Conservation (phyloP, 2,329 filamentous ascomycete species). For the Fusarium sp. region DNA sequence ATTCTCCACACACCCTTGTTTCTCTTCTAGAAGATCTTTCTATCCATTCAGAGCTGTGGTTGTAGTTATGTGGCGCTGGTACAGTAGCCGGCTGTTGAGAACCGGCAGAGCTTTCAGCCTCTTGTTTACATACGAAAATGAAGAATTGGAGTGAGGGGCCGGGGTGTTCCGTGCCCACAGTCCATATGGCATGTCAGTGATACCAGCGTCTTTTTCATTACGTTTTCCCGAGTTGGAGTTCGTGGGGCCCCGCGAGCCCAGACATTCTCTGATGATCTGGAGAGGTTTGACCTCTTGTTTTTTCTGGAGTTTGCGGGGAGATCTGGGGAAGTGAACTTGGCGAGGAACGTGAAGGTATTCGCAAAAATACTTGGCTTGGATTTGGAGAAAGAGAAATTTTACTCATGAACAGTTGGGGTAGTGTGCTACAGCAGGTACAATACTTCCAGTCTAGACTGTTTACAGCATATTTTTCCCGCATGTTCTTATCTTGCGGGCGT, state of each 20-base stretch:
- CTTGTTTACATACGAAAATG: background rate
- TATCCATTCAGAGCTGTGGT: constrained; percentile 18
- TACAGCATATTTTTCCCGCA: background rate
- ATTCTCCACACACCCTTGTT: constrained; percentile 24
- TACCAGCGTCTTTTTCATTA: constrained; percentile 40
- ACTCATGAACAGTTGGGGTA: constrained; percentile 19
- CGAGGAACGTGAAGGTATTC: constrained; percentile 22
- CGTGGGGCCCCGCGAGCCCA: constrained; percentile 43
- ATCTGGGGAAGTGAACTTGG: constrained; percentile 17
- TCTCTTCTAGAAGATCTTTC: constrained; percentile 27
- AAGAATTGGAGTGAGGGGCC: constrained; percentile 7
- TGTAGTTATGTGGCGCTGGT: constrained; percentile 25
- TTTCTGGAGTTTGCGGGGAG: constrained; percentile 39
- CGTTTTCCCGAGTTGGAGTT: constrained; percentile 25
- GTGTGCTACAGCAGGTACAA: background rate
- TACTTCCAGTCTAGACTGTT: background rate
- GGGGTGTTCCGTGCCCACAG: constrained; percentile 29
- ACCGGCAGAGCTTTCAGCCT: constrained; percentile 15
- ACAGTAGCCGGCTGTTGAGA: background rate
- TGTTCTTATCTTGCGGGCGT: constrained; percentile 25
- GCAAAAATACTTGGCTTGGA: constrained; percentile 2
- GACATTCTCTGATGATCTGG: constrained; percentile 25
- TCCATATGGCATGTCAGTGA: constrained; percentile 8
- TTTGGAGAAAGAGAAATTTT: constrained; percentile 30
- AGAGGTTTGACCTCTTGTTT: constrained; percentile 22